phyloP scores from a whole-genome alignment of 208 protist genomes.

The Willaertia magna region DNA sequence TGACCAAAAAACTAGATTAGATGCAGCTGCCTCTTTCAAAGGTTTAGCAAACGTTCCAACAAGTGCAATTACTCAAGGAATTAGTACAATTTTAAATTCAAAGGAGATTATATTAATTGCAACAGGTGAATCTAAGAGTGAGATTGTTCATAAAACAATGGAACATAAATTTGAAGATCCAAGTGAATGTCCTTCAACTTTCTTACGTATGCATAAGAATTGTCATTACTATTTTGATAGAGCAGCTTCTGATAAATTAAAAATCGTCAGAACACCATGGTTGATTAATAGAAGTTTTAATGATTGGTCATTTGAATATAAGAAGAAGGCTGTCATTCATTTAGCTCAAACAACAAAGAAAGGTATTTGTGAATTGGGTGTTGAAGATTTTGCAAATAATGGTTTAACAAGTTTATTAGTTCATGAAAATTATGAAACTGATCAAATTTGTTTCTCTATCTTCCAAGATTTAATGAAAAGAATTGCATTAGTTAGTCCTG shows the following conservation, averaged over 20 bases:
- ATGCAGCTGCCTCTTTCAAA: slow-evolving; percentile 40
- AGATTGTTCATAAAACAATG: slow-evolving; percentile 25
- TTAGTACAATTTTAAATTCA: slow-evolving; percentile 25
- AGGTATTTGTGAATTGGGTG: slow-evolving; percentile 32
- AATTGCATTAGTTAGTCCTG: background rate
- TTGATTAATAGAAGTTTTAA: slow-evolving; percentile 4
- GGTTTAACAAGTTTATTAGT: slow-evolving; percentile 18
- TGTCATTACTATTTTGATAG: slow-evolving; percentile 25
- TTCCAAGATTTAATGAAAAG: slow-evolving; percentile 9
- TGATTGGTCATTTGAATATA: slow-evolving; percentile 19
- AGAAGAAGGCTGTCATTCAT: slow-evolving; percentile 36
- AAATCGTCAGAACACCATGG: slow-evolving; percentile 28
- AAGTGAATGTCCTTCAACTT: background rate
- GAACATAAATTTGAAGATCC: slow-evolving; percentile 25
- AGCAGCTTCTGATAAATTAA: slow-evolving; percentile 25
- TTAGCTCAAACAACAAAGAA: slow-evolving; percentile 29
- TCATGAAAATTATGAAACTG: slow-evolving; percentile 7
- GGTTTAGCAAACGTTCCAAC: slow-evolving; percentile 33
- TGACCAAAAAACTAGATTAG: slow-evolving; percentile 35
- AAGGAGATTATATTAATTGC: slow-evolving; percentile 39
- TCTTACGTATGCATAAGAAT: background rate
- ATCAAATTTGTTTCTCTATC: background rate
- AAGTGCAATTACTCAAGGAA: slow-evolving; percentile 34
- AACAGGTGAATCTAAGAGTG: slow-evolving; percentile 35
- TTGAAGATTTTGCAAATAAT: slow-evolving; percentile 29